Conservation (phyloP, 768 basidiomycete species). For the Mycena rosella region DNA sequence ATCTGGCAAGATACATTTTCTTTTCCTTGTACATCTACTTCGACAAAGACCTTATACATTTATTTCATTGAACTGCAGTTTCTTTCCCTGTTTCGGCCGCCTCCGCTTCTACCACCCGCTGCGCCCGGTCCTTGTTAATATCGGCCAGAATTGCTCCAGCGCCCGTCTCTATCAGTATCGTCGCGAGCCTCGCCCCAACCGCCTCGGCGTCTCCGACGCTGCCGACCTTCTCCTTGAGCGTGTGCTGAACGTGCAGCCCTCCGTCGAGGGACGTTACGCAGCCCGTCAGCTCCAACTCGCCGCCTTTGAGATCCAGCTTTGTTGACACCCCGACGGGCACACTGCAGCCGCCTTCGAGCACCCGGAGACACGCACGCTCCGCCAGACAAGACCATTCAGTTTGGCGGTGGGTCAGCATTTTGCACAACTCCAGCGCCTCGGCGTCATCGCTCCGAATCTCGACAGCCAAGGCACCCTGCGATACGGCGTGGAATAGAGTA, state of each 20-base stretch:
- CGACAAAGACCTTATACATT: neutral
- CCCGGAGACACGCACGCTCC: conserved; percentile 90
- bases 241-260: conserved; percentile 74
- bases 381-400: conserved; percentile 85
- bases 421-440: conserved; percentile 72
- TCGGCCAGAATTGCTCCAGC: conserved; percentile 87
- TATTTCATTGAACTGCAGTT: conserved; percentile 13
- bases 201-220: conserved; percentile 70
- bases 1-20: conserved; percentile 41
- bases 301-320: conserved; percentile 50
- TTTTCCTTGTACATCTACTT: conserved; percentile 12
- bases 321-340: conserved; percentile 92
- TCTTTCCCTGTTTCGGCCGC: conserved; percentile 44
- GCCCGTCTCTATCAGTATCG: conserved; percentile 73
- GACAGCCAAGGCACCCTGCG: conserved; percentile 92
- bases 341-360: conserved; percentile 96
- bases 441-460: conserved; percentile 83
- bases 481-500: conserved; percentile 87
- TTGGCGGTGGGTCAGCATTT: conserved; percentile 77
- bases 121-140: conserved; percentile 77
- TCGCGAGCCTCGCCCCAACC: conserved; percentile 77
- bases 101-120: conserved; percentile 57
- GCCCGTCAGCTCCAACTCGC: conserved; percentile 74
- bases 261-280: conserved; percentile 91
- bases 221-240: conserved; percentile 64